Conservation (phyloP, 2,329 filamentous ascomycete species). For the Diaporthe nobilis region DNA sequence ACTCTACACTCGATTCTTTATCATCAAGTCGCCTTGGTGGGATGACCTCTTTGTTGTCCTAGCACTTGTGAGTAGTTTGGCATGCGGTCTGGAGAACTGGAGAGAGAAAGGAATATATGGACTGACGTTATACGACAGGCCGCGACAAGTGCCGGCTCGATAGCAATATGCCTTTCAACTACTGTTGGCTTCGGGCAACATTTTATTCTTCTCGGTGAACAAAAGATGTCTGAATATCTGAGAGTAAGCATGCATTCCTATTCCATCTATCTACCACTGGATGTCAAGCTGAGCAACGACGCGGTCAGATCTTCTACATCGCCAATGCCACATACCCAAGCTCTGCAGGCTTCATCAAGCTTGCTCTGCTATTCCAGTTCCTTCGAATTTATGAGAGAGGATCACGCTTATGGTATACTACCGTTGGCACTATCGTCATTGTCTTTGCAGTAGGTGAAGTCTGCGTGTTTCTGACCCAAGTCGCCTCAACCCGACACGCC, state of each 20-base stretch:
- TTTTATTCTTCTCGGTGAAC: slow-evolving; percentile 19
- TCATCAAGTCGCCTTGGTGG: slow-evolving; percentile 43
- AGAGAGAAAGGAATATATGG: background rate
- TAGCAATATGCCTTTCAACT: slow-evolving; percentile 32
- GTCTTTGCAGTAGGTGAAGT: slow-evolving; percentile 40
- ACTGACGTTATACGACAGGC: slow-evolving; percentile 2
- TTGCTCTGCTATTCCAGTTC: slow-evolving; percentile 46
- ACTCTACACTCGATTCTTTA: slow-evolving; percentile 43
- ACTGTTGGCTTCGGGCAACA: slow-evolving; percentile 35
- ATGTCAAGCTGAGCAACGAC: background rate
- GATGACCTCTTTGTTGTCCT: slow-evolving; percentile 44
- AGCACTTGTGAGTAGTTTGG: slow-evolving; percentile 39
- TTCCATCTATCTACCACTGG: background rate
- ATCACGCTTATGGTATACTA: slow-evolving; percentile 41
- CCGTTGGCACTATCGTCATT: slow-evolving; percentile 45
- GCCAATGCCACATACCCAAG: slow-evolving; percentile 44
- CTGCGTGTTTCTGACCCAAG: background rate
- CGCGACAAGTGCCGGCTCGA: slow-evolving; percentile 17
- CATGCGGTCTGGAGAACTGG: background rate
- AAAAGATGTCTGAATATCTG: slow-evolving; percentile 36
- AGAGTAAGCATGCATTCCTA: slow-evolving; percentile 26
- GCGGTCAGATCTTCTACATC: slow-evolving; percentile 42
- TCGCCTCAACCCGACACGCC: background rate
- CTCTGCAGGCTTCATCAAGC: slow-evolving; percentile 44
- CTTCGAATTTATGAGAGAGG: slow-evolving; percentile 43